These are phyloP conservation scores for Hibiscus mutabilis DNA, from an alignment of 345 rosid species.

Conservation along the genomic window DNA sequence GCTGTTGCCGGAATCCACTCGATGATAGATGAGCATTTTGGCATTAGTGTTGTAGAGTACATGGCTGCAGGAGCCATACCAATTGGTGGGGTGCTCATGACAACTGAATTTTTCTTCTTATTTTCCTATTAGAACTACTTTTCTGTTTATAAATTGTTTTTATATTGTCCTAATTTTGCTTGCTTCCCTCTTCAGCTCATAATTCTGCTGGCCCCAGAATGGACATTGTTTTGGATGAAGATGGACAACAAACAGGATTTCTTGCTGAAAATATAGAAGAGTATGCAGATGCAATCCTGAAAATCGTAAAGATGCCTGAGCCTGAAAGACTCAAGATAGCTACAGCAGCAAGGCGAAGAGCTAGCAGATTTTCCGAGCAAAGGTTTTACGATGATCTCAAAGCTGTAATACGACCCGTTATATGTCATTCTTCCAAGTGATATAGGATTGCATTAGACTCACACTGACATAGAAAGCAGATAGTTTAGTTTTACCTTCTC, in stretches of 20 bases:
- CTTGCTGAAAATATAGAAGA: constrained; percentile 71
- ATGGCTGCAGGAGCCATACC: constrained; percentile 98
- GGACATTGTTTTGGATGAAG: constrained; percentile 91
- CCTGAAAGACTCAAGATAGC: constrained; percentile 65
- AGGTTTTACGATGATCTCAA: constrained; percentile 66
- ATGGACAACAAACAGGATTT: constrained; percentile 73
- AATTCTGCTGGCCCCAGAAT: constrained; percentile 92
- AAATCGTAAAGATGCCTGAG: constrained; percentile 51
- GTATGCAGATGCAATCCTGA: constrained; percentile 64
- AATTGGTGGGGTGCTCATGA: constrained; percentile 44
- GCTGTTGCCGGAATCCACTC: constrained; percentile 78
- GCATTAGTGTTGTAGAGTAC: constrained; percentile 81
- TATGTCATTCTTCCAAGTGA: constrained; percentile 18
- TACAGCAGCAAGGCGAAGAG: constrained; percentile 64
- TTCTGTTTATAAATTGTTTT: neutral
- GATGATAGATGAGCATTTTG: constrained; percentile 90
- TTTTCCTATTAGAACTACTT: neutral
- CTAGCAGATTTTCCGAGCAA: constrained; percentile 64
- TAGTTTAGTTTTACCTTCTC: neutral
- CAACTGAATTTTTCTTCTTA: neutral
- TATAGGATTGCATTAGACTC: neutral
- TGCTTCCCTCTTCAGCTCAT: constrained; percentile 48
- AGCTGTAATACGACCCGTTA: constrained; percentile 49
- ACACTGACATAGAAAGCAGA: constrained; percentile 10
- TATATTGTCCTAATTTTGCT: neutral